Base-by-base conservation (phyloP, 73 alveolate genomes). In the Paramecium biaurelia region DNA sequence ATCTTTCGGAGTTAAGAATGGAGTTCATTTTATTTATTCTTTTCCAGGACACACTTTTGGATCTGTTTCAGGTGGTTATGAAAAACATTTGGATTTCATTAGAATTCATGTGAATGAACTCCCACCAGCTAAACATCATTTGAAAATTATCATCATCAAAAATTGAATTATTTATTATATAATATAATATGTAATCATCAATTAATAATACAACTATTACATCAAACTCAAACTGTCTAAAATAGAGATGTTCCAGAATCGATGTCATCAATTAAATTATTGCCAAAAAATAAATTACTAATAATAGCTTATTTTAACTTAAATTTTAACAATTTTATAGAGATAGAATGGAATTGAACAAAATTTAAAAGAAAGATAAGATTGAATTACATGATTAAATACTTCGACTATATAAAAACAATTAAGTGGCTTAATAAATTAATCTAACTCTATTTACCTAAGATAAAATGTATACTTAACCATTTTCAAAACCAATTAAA, bases 11-110 rank as follows among this genome's bases (percentile, higher is more conserved):
- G 26, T 24, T 24, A 79, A 79, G 72, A 42, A 79, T 79, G 90
- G 90, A 3, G 90, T 41, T 14, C 90, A 79, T 42, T 79, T 79
- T 18, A 67, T 41, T 9, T 79, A 43, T 14, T 23, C 45, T 14
- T 79, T 79, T 76, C 90, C 90, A 43, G 90, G 90, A 79, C 90
- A 79, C 14, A 79, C 90, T 15, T 79, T 79, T 37, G 90, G 90
- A 43, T 53, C 76, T 43, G 90, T 79, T 3, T 41, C 90, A 5
- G 90, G 90, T 79, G 90, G 76, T n/a, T 79, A 38, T 45, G 90
- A 47, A 24, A 47, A 38, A 23, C 70, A 79, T 41, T 34, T 79
- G 28, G 90, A 79, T 45, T 79, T 41, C 90, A 21, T 79, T 24
- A 47, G 56, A 79, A 9, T 79, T 41, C 70, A 26, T 12, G 74